phyloP scores from a whole-genome alignment of 306 rosid genomes.

The Glycine latifolia region DNA sequence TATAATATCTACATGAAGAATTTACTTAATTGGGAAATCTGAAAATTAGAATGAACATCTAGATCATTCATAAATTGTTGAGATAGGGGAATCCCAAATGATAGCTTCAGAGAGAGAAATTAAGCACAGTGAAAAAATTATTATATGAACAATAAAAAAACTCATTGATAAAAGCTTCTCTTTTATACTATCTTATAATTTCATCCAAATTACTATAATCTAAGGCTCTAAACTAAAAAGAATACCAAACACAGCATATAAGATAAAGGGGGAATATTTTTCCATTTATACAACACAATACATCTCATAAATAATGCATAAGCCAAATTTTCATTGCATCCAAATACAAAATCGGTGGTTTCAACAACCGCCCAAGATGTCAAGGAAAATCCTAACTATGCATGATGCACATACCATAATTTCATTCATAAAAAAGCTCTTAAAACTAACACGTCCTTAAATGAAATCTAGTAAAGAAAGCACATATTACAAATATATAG shows the following conservation, averaged over 20 bases:
- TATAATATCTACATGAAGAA: too few species aligned
- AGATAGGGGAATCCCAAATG: background rate
- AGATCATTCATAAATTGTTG: too few species aligned
- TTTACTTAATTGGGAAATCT: too few species aligned
- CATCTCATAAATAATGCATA: conserved; percentile 35
- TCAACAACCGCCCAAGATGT: conserved; percentile 43
- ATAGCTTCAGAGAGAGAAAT: background rate
- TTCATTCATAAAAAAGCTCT: background rate
- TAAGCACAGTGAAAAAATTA: background rate
- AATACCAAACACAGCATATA: background rate
- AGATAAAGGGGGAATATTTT: background rate
- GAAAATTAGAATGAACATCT: too few species aligned
- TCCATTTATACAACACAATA: background rate
- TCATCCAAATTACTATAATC: background rate
- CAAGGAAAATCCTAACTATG: conserved; percentile 41
- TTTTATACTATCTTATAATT: background rate
- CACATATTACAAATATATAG: conserved; percentile 26
- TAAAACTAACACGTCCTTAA: conserved; percentile 30
- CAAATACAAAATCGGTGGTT: conserved; percentile 51
- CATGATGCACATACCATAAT: conserved; percentile 11
- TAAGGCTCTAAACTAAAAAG: background rate
- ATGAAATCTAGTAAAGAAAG: conserved; percentile 3
- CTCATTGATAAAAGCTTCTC: background rate
- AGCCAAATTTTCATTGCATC: conserved; percentile 47
- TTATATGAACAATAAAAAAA: background rate